Conservation (phyloP, 768 basidiomycete genomes). For the Favolaschia claudopus region DNA sequence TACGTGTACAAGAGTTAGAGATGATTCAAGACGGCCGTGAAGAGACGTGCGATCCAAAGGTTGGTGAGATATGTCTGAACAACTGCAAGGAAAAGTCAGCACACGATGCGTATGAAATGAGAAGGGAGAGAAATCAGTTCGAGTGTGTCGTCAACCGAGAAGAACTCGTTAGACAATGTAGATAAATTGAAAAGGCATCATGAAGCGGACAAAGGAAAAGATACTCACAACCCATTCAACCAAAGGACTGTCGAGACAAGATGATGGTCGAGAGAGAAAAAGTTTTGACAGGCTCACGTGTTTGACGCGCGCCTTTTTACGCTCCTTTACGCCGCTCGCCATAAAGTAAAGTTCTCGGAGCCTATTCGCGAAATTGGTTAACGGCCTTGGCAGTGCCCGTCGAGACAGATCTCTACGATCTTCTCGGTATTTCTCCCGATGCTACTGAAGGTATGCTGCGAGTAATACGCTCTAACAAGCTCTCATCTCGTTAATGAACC, state of each 20-base stretch:
- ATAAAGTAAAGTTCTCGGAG: too few relatives aligned
- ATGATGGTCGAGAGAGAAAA: slow-evolving; percentile 12
- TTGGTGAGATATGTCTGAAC: not conserved
- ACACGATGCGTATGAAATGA: not conserved
- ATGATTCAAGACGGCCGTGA: slow-evolving; percentile 14
- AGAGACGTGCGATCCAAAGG: not conserved
- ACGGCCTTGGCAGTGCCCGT: slow-evolving; percentile 73
- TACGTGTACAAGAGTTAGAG: slow-evolving; percentile 36
- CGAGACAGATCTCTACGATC: slow-evolving; percentile 86
- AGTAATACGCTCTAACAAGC: not conserved
- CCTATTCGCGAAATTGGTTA: too few relatives aligned
- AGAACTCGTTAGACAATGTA: slow-evolving; percentile 87
- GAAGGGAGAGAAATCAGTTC: slow-evolving; percentile 17
- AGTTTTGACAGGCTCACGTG: slow-evolving; percentile 13
- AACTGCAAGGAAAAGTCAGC: slow-evolving; percentile 30
- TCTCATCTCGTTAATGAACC: slow-evolving; percentile 26
- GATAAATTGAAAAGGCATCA: slow-evolving; percentile 79
- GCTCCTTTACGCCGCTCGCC: too few relatives aligned
- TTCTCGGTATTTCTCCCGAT: slow-evolving; percentile 74
- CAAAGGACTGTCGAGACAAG: not conserved
- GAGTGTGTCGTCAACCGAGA: slow-evolving; percentile 57
- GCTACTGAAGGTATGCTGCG: slow-evolving; percentile 72
- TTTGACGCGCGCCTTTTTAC: not conserved
- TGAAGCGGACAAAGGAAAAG: slow-evolving; percentile 26
- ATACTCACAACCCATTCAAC: slow-evolving; percentile 21